These are phyloP conservation scores for Gilbertella persicaria DNA, from an alignment of 371 early-diverging fungal species.

Conservation along the genomic window DNA sequence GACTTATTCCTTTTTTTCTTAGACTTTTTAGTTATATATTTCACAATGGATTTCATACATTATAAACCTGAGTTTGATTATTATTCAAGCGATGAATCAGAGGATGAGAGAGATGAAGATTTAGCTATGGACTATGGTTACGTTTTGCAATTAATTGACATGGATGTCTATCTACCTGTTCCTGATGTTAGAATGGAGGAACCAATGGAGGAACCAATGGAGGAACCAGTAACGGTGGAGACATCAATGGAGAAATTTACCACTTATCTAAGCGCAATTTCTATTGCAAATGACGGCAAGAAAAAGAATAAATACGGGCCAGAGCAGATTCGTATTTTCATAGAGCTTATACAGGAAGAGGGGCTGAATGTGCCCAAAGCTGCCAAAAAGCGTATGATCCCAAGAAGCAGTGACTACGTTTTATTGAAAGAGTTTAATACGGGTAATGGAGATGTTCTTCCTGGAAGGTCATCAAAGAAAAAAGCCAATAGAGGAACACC, in stretches of 20 bases:
- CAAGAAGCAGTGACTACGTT: slow-evolving; percentile 13
- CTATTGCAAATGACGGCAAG: slow-evolving; percentile 6
- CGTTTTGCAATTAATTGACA: slow-evolving; percentile 9
- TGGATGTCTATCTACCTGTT: slow-evolving; percentile 5
- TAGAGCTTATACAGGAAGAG: slow-evolving; percentile 19
- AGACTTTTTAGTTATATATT: slow-evolving; percentile 7
- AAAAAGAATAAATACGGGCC: slow-evolving; percentile 9
- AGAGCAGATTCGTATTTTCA: slow-evolving; percentile 13
- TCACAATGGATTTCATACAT: slow-evolving; percentile 14
- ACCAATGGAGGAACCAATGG: slow-evolving; percentile 15
- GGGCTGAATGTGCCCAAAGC: slow-evolving; percentile 16
- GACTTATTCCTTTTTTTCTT: slow-evolving; percentile 10
- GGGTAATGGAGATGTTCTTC: slow-evolving; percentile 11
- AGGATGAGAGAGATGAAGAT: slow-evolving; percentile 12
- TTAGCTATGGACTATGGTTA: slow-evolving; percentile 7
- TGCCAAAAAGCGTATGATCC: slow-evolving; percentile 12
- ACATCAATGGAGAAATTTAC: slow-evolving; percentile 13
- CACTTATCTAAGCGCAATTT: slow-evolving; percentile 6
- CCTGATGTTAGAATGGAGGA: too few relatives aligned
- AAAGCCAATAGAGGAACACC: slow-evolving; percentile 16
- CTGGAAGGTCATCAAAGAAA: slow-evolving; percentile 11
- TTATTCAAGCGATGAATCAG: slow-evolving; percentile 12
- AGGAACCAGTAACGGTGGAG: slow-evolving; percentile 9
- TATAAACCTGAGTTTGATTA: slow-evolving; percentile 14
- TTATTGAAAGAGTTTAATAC: slow-evolving; percentile 15